A percentile compares a stretch with the other conserved stretches of the same genome.
Evolutionary conservation across 2,329 filamentous ascomycete genomes (phyloP).

Genomic region (Cercospora janseana): DNA sequence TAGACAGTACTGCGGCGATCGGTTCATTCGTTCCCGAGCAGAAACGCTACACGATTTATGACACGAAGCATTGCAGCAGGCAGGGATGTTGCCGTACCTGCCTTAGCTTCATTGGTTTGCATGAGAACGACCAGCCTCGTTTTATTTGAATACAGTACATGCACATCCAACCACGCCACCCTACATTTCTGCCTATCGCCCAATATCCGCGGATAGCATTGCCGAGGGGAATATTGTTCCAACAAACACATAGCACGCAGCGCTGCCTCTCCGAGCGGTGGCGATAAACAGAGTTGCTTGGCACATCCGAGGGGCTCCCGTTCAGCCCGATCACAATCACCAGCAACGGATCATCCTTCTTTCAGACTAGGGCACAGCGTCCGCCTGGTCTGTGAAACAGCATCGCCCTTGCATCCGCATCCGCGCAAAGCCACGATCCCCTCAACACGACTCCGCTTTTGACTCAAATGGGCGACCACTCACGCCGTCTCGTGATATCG

Average conservation of each 20-base stretch:
- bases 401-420: conserved; percentile 18
- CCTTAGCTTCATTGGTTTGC: conserved; percentile 4
- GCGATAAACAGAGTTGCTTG: conserved; percentile 19
- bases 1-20: neutral
- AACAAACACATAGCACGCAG: too few species aligned
- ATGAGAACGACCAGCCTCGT: conserved; percentile 7
- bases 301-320: conserved; percentile 11
- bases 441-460: conserved; percentile 21
- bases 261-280: conserved; percentile 15
- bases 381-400: conserved; percentile 23
- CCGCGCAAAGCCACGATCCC: conserved; percentile 18
- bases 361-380: conserved; percentile 18
- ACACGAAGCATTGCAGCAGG: neutral
- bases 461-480: conserved; percentile 19
- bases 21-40: neutral
- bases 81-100: conserved; percentile 8
- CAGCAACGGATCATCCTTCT: conserved; percentile 14
- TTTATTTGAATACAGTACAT: too few species aligned
- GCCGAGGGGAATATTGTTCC: too few species aligned
- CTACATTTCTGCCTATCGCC: conserved; percentile 8
- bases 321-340: conserved; percentile 9
- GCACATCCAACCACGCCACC: neutral
- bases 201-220: neutral
- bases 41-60: neutral
- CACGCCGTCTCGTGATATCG: conserved; percentile 21